Percentiles rank a stretch among this genome's conserved stretches.
Evolutionary conservation across 2,329 filamentous ascomycete genomes (phyloP).

Genomic region (Magnaporthiopsis incrustans): DNA sequence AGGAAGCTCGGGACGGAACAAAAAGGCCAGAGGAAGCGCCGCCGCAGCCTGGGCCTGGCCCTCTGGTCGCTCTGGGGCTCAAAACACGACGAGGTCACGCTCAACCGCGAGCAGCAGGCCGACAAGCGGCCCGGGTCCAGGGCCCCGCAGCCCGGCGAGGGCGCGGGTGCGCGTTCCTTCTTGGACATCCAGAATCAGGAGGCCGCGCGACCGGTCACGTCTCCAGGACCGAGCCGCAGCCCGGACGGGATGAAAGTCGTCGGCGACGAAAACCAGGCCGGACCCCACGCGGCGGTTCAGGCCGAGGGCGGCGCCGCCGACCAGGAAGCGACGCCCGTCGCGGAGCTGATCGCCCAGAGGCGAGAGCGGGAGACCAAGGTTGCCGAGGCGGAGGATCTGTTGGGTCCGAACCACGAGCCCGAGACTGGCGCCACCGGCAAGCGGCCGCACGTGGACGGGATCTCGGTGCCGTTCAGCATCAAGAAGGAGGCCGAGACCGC

Average conservation of each 20-base stretch:
- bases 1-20: slow-evolving; percentile 39
- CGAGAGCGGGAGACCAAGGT: slow-evolving; percentile 25
- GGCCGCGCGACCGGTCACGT: slow-evolving; percentile 14
- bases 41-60: slow-evolving; percentile 60
- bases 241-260: slow-evolving; percentile 39
- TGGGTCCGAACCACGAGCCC: slow-evolving; percentile 33
- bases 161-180: slow-evolving; percentile 33
- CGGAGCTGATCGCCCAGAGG: slow-evolving; percentile 33
- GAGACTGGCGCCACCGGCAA: slow-evolving; percentile 49
- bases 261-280: slow-evolving; percentile 42
- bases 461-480: slow-evolving; percentile 67
- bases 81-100: slow-evolving; percentile 74
- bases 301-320: slow-evolving; percentile 10
- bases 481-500: slow-evolving; percentile 56
- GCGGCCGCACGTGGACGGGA: slow-evolving; percentile 55
- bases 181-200: slow-evolving; percentile 32
- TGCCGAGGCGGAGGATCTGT: slow-evolving; percentile 21
- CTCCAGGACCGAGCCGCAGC: slow-evolving; percentile 22
- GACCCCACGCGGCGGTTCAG: slow-evolving; percentile 12
- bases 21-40: slow-evolving; percentile 45
- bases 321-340: slow-evolving; percentile 34
- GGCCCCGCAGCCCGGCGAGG: slow-evolving; percentile 30
- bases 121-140: slow-evolving; percentile 28
- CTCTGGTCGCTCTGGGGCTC: slow-evolving; percentile 86
- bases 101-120: slow-evolving; percentile 49